Base-by-base conservation (phyloP, 1,284 basidiomycete species). In the Ustilago cynodontis region DNA sequence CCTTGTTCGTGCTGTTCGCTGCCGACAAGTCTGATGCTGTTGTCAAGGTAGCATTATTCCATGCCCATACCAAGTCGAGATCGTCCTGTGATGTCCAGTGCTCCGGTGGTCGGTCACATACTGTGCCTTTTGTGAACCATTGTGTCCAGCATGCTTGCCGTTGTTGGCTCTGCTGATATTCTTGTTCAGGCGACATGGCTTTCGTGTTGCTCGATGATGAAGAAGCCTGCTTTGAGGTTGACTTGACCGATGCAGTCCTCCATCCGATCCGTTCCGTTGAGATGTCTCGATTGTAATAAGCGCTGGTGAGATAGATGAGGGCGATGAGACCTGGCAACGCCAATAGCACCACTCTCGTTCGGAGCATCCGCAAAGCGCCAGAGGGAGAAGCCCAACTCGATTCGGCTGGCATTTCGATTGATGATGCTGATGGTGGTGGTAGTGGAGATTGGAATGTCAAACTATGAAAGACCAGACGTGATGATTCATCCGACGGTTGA, bases 1-100 rank as follows among this genome's bases (percentile, higher is more conserved):
- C 41, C 41, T 43, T 20, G n/a, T 9, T 8, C 16, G n/a, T 9
- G 20, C n/a, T 22, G n/a, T 43, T 43, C 11, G 41, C 5, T 43
- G 18, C n/a, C 41, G 8, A 11, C 8, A n/a, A 4, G 11, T 8
- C 24, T 4, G 22, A 20, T 41, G 20, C 2, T 39, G 20, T 6
- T 41, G 35, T 26, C 37, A 57, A 16, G 10, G 35, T 62, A 18
- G 50, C 49, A 26, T 73, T 73, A 39, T 33, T 58, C 71, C 71
- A 73, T 0, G 37, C 33, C 71, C 71, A 73, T 7, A 68, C 33
- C 28, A 64, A 24, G 26, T 73, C 71, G 24, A 73, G 43, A 33
- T 54, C 39, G 22, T 58, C 22, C 20, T 72, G 70, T 13, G 24
- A 37, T 28, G 58, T 28, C 68, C 60, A 67, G 2, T 20, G 37